Percentiles rank a stretch among this genome's conserved stretches.
Evolutionary conservation across 2,329 filamentous ascomycete genomes (phyloP).

Genomic region (Stromatinia cepivora): DNA sequence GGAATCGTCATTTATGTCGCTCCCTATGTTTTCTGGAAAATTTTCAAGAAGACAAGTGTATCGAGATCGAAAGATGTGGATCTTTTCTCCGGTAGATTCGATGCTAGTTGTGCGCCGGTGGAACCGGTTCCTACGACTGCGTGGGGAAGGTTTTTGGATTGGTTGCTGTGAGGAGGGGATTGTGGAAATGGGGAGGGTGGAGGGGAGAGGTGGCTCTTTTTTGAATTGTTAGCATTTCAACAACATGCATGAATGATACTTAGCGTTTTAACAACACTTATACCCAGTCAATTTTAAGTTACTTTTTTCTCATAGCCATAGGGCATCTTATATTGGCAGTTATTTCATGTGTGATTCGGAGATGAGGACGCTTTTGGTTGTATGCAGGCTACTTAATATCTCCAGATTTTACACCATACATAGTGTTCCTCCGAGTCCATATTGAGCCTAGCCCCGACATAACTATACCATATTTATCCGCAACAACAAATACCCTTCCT

Average conservation of each 20-base stretch:
- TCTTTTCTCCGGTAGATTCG: slow-evolving; percentile 8
- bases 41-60: slow-evolving; percentile 51
- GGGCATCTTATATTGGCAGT: neutral
- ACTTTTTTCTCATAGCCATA: neutral
- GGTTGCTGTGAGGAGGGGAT: neutral
- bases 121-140: slow-evolving; percentile 14
- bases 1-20: slow-evolving; percentile 46
- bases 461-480: no score
- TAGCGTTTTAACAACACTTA: slow-evolving; percentile 8
- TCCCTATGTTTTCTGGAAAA: slow-evolving; percentile 53
- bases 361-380: neutral
- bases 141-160: slow-evolving; percentile 18
- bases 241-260: slow-evolving; percentile 8
- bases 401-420: neutral
- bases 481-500: no score
- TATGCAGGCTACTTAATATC: neutral
- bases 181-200: neutral
- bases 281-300: slow-evolving; percentile 7
- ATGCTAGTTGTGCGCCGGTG: neutral
- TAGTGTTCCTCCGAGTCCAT: neutral
- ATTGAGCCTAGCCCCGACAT: neutral
- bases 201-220: neutral
- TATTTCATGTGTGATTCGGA: neutral
- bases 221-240: slow-evolving; percentile 2
- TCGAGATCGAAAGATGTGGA: slow-evolving; percentile 42